Percentiles rank a stretch among this genome's conserved stretches.
Conservation (phyloP, 2,329 filamentous ascomycete genomes). For the Fusarium sp. region DNA sequence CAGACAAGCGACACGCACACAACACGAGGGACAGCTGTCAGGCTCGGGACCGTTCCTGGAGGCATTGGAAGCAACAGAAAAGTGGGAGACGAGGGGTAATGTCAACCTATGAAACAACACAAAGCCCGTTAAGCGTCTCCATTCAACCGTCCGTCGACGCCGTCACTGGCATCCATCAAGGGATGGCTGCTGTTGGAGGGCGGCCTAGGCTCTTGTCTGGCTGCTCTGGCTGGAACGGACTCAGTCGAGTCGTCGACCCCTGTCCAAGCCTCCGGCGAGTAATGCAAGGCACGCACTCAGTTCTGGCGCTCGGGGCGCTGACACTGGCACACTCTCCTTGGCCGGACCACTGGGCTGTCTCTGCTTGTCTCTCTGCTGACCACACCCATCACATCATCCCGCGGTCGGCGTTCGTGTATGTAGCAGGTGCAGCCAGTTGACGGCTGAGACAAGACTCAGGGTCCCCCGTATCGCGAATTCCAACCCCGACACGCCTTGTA, state of each 20-base stretch:
- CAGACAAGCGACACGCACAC: conserved; percentile 8
- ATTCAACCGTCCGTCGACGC: conserved; percentile 24
- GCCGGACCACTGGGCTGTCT: conserved; percentile 6
- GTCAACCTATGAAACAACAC: conserved; percentile 36
- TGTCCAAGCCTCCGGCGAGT: conserved; percentile 21
- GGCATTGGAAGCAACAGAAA: conserved; percentile 14
- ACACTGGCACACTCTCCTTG: neutral
- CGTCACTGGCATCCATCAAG: conserved; percentile 7
- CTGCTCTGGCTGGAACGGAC: conserved; percentile 14
- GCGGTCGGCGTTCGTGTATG: conserved; percentile 6
- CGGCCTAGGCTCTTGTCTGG: conserved; percentile 27
- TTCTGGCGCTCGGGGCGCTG: neutral
- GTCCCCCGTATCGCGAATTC: conserved; percentile 8
- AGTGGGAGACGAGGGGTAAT: conserved; percentile 21
- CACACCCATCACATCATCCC: conserved; percentile 19
- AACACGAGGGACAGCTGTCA: conserved; percentile 28
- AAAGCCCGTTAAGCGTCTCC: conserved; percentile 21
- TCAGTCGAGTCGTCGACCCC: conserved; percentile 15
- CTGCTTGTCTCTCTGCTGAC: neutral
- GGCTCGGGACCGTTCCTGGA: conserved; percentile 21
- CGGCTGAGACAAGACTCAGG: conserved; percentile 18
- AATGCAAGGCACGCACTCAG: conserved; percentile 34
- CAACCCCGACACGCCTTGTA: neutral
- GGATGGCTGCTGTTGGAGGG: conserved; percentile 19
- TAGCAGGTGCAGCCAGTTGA: conserved; percentile 1